A percentile compares a stretch with the other conserved stretches of the same genome.
Evolutionary conservation across 805 yeast genomes (phyloP).

Genomic region (Metschnikowia noctiluminum): DNA sequence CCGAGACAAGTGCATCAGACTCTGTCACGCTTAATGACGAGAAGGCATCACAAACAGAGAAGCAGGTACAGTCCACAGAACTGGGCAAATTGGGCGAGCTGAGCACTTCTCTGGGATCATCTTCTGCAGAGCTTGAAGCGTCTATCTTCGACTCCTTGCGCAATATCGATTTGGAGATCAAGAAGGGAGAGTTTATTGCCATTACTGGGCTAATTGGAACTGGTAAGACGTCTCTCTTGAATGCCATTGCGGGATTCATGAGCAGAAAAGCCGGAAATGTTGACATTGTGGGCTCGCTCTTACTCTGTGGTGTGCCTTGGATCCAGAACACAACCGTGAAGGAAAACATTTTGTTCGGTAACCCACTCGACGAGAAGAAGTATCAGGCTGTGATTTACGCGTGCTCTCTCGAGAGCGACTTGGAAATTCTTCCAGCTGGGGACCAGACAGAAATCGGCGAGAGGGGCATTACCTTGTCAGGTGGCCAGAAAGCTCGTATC

Average conservation of each 20-base stretch:
- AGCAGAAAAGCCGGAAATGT: conserved; percentile 50
- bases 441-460: conserved; percentile 82
- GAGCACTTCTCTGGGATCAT: background rate
- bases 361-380: conserved; percentile 44
- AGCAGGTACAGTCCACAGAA: too few species aligned
- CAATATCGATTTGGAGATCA: conserved; percentile 50
- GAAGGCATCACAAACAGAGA: conserved; percentile 7
- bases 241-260: conserved; percentile 74
- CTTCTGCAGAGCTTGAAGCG: conserved; percentile 14
- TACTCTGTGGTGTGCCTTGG: conserved; percentile 73
- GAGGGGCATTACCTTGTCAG: conserved; percentile 81
- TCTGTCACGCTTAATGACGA: conserved; percentile 23
- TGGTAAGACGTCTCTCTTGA: conserved; percentile 73
- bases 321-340: conserved; percentile 75
- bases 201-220: conserved; percentile 80
- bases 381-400: conserved; percentile 57
- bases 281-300: conserved; percentile 48
- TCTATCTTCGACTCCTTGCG: conserved; percentile 43
- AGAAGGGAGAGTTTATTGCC: conserved; percentile 67
- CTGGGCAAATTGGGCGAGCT: too few species aligned
- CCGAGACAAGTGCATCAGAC: conserved; percentile 6
- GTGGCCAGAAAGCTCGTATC: conserved; percentile 85
- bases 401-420: conserved; percentile 66
- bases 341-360: conserved; percentile 72
- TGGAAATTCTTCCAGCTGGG: conserved; percentile 66